Evolutionary conservation across 2,329 filamentous ascomycete species (phyloP).

Genomic region (Nectriaceae sp.): DNA sequence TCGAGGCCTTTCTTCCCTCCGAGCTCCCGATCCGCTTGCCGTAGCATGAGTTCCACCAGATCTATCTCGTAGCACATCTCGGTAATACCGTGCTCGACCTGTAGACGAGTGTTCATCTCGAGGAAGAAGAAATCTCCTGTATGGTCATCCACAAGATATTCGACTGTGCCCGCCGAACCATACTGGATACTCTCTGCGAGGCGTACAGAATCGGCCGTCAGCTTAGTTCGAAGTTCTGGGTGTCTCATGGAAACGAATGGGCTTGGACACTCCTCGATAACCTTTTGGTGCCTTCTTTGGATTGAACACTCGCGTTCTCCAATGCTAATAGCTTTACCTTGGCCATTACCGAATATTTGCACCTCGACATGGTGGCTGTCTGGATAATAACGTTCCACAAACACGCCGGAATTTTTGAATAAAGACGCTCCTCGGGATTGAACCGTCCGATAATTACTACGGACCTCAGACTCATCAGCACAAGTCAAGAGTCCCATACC

Average conservation of each 20-base stretch:
- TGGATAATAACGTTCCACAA: constrained; percentile 65
- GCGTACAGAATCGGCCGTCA: constrained; percentile 16
- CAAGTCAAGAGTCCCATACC: constrained; percentile 66
- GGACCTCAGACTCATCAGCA: constrained; percentile 49
- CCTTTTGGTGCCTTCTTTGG: constrained; percentile 69
- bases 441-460: constrained; percentile 54
- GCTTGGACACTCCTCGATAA: constrained; percentile 69
- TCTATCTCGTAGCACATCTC: constrained; percentile 76
- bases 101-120: constrained; percentile 62
- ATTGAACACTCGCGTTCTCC: constrained; percentile 70
- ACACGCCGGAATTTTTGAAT: constrained; percentile 63
- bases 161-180: constrained; percentile 37
- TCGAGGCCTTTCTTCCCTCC: constrained; percentile 10
- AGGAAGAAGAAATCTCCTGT: constrained; percentile 60
- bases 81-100: constrained; percentile 78
- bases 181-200: constrained; percentile 30
- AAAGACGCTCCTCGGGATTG: constrained; percentile 56
- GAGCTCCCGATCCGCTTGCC: constrained; percentile 31
- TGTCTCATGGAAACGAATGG: constrained; percentile 54
- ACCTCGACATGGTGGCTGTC: constrained; percentile 67
- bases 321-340: constrained; percentile 30
- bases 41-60: constrained; percentile 57
- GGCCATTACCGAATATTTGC: constrained; percentile 63
- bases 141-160: constrained; percentile 66
- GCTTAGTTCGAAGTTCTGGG: constrained; percentile 31